Conservation (phyloP, 2,329 filamentous ascomycete species). For the Calonectria hawksworthii region DNA sequence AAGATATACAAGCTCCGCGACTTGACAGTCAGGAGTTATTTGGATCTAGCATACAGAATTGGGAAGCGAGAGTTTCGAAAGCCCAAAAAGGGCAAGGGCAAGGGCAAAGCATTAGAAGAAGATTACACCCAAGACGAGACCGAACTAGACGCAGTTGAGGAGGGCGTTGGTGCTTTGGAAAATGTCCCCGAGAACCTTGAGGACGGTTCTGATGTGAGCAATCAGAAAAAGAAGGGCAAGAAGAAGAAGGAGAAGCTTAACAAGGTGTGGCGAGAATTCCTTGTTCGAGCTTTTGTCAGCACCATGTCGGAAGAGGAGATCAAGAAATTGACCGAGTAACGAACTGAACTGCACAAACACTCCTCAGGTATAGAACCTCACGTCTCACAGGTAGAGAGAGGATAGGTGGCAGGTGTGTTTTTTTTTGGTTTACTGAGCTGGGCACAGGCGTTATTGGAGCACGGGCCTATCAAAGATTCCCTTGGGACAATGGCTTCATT, state of each 20-base stretch:
- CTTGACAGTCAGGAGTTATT: conserved; percentile 85
- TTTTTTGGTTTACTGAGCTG: neutral
- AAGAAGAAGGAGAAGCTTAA: conserved; percentile 67
- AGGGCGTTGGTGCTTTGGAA: conserved; percentile 45
- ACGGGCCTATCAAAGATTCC: conserved; percentile 2
- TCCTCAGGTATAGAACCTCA: neutral
- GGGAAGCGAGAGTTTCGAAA: conserved; percentile 56
- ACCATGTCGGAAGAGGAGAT: conserved; percentile 78
- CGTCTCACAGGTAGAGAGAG: conserved; percentile 1
- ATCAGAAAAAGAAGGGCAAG: conserved; percentile 58
- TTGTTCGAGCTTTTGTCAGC: conserved; percentile 83
- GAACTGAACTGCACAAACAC: conserved; percentile 25
- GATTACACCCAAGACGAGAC: conserved; percentile 39
- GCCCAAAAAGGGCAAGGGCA: conserved; percentile 40
- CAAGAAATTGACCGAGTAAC: conserved; percentile 55
- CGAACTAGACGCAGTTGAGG: conserved; percentile 45
- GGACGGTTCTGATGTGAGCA: conserved; percentile 29
- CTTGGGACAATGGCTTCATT: neutral
- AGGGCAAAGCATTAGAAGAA: conserved; percentile 38
- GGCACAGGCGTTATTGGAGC: conserved; percentile 23
- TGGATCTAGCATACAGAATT: conserved; percentile 85
- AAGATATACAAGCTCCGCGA: conserved; percentile 81
- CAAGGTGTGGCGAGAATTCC: conserved; percentile 83
- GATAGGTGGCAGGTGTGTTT: neutral
- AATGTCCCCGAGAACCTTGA: conserved; percentile 46